These are phyloP conservation scores for Chloris gayana DNA, from an alignment of 176 grass and related monocot species.

Conservation along the genomic window DNA sequence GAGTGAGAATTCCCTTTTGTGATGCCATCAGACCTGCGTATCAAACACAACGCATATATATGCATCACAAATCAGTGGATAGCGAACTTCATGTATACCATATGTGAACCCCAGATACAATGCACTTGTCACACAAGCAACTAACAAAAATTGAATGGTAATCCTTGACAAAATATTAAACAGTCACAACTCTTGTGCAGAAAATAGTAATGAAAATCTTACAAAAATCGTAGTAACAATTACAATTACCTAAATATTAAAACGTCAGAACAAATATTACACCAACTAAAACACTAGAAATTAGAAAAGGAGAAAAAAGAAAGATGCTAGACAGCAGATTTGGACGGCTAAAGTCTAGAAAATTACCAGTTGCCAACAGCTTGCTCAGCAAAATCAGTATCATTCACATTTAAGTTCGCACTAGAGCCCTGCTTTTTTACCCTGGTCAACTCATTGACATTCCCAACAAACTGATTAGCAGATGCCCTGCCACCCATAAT, in stretches of 20 bases:
- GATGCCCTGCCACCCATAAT: constrained; percentile 45
- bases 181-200: constrained; percentile 2
- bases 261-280: constrained; percentile 11
- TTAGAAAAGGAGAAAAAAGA: background rate
- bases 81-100: background rate
- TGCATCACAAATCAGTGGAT: constrained; percentile 25
- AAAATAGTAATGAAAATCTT: background rate
- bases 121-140: background rate
- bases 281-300: constrained; percentile 17
- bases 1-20: constrained; percentile 49
- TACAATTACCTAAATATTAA: background rate
- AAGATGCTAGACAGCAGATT: constrained; percentile 11
- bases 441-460: constrained; percentile 49
- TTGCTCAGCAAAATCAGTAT: constrained; percentile 51
- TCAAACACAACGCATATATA: constrained; percentile 18
- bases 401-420: constrained; percentile 39
- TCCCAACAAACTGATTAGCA: constrained; percentile 42
- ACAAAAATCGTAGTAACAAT: background rate
- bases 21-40: constrained; percentile 56
- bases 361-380: constrained; percentile 55
- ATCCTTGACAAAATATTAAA: background rate
- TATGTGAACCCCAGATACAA: background rate
- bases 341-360: constrained; percentile 22
- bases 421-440: constrained; percentile 53
- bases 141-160: background rate